Base-by-base conservation (phyloP, 257 asterid genomes). In the Eustoma russellianum region DNA sequence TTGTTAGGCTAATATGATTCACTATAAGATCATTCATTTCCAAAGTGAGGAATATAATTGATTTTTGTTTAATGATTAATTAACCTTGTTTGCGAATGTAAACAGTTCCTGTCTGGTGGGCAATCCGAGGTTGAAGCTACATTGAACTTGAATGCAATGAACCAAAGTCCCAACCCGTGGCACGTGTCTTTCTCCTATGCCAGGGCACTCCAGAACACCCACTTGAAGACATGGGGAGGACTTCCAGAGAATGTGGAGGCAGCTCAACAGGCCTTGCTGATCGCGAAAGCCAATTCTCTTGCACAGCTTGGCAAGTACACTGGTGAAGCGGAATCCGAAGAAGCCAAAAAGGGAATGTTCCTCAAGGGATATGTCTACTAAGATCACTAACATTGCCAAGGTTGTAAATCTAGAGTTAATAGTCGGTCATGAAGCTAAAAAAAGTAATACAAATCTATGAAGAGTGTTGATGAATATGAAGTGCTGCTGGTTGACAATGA, bases 71-170 rank as follows among this genome's bases (percentile, higher is more conserved):
- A 24, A 10, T 7, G 5, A 3, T 38, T 38, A 38, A 38, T 38
- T 5, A 38, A 38, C 43, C 43, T 38, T 38, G 43, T 38, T 38
- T 7, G 7, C 9, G 12, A 38, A 38, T 2, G 12, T 38, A 4
- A 59, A 52, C 80, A 83, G 93, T 80, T 83, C 64, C 78, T 83
- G 81, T 83, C 93, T 12, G 93, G 93, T 41, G 93, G 93, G 35
- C 93, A 83, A 65, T 83, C 93, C 2, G 93, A 83, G 73, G 93
- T 83, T 40, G 93, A 83, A 69, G 93, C 89, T 0, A 83, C 93
- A 38, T 63, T 80, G 59, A 83, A 83, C 81, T 66, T 83, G 82
- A 83, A 83, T 13, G 93, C 93, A 9, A 83, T 83, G 93, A 83
- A 83, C 80, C 93, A 83, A 70, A 59, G 89, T 47, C 77, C 93